Conservation (phyloP, 148 eudicot genomes). For the Amaranthus hypochondriacus region DNA sequence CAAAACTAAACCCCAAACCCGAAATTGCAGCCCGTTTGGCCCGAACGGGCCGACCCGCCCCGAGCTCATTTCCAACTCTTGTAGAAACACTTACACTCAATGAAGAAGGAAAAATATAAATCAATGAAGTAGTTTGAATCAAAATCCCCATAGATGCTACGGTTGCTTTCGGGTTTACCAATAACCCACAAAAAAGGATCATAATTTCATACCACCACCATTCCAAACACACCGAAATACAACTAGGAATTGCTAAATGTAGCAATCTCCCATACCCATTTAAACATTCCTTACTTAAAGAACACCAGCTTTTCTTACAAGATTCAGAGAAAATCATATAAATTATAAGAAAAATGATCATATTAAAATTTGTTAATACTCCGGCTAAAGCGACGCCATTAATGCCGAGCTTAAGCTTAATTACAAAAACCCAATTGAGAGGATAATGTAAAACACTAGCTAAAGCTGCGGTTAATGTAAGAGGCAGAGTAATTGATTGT, state of each 20-base stretch:
- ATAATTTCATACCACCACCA: conserved; percentile 98
- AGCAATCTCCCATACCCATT: conserved; percentile 25
- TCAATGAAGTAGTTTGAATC: conserved; percentile 66
- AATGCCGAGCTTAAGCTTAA: conserved; percentile 28
- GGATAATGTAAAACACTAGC: conserved; percentile 45
- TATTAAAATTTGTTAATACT: conserved; percentile 34
- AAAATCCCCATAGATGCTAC: conserved; percentile 76
- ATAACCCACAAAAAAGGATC: conserved; percentile 61
- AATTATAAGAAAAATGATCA: conserved; percentile 21
- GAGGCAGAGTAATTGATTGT: conserved; percentile 49
- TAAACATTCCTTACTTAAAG: conserved; percentile 1
- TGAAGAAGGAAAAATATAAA: conserved; percentile 79
- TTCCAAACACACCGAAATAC: conserved; percentile 76
- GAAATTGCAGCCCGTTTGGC: conserved; percentile 55
- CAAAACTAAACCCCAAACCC: conserved; percentile 51
- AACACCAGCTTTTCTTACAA: conserved; percentile 23
- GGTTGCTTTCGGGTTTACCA: conserved; percentile 48
- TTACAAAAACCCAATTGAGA: conserved; percentile 35
- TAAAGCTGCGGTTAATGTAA: conserved; percentile 38
- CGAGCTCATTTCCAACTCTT: conserved; percentile 68
- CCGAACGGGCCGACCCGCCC: conserved; percentile 43
- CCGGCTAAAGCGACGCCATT: conserved; percentile 43
- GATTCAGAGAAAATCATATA: conserved; percentile 29
- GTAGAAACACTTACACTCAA: conserved; percentile 60
- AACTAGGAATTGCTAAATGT: conserved; percentile 51